A percentile compares a stretch with the other conserved stretches of the same genome.
These are phyloP conservation scores for Oleoguttula mirabilis DNA, from an alignment of 495 filamentous ascomycete genomes.

Conservation along the genomic window DNA sequence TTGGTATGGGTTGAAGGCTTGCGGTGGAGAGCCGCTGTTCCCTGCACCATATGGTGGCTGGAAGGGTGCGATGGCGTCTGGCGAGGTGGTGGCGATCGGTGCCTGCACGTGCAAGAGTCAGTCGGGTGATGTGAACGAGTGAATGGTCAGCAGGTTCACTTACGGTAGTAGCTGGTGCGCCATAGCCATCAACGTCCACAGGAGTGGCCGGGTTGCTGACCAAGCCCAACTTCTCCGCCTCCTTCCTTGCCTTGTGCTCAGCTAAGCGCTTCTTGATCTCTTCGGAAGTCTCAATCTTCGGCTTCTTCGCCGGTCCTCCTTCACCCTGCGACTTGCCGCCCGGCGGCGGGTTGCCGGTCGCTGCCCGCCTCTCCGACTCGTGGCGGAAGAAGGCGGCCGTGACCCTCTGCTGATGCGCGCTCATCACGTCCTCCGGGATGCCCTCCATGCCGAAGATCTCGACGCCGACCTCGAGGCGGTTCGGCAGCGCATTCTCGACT, in stretches of 20 bases:
- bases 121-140: not conserved
- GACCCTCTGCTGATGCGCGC: constrained; percentile 74
- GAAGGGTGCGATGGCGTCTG: not conserved
- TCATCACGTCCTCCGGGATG: constrained; percentile 72
- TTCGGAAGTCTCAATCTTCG: constrained; percentile 19
- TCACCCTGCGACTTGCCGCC: constrained; percentile 28
- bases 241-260: constrained; percentile 18
- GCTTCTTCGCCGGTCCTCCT: constrained; percentile 15
- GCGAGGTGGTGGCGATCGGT: not conserved
- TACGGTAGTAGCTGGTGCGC: not conserved
- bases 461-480: constrained; percentile 68
- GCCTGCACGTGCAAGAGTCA: not conserved
- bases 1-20: constrained; percentile 2
- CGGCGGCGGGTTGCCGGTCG: constrained; percentile 69
- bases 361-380: constrained; percentile 67
- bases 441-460: constrained; percentile 99
- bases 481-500: constrained; percentile 84
- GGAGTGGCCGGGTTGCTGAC: constrained; percentile 37
- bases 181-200: constrained; percentile 28
- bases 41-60: not conserved
- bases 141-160: not conserved
- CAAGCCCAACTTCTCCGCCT: constrained; percentile 43
- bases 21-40: not conserved
- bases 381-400: constrained; percentile 69
- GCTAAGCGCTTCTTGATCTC: constrained; percentile 23